phyloP scores from a whole-genome alignment of 1,284 basidiomycete genomes.

The Puccinia coronata region DNA sequence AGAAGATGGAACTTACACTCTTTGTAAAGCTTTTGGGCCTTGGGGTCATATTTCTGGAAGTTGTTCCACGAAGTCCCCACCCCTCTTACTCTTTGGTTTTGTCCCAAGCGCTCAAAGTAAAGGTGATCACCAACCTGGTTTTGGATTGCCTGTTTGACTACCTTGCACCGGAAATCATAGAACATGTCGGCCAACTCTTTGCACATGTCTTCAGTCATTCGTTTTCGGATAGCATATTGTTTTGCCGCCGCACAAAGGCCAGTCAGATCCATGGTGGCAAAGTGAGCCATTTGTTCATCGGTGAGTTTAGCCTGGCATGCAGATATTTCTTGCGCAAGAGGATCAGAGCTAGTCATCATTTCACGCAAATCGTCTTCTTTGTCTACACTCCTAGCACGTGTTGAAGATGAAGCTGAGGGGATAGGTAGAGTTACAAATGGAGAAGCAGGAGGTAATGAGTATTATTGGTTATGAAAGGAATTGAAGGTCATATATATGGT shows the following conservation, averaged over 20 bases:
- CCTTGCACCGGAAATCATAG: not conserved
- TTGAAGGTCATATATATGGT: too few species aligned
- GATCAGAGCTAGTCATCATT: not conserved
- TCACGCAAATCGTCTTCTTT: not conserved
- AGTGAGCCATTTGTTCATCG: not conserved
- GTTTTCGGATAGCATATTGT: not conserved
- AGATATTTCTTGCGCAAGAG: not conserved
- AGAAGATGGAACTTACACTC: not conserved
- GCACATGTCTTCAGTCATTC: not conserved
- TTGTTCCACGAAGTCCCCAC: not conserved
- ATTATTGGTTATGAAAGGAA: too few species aligned
- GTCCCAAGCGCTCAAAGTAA: constrained; percentile 3
- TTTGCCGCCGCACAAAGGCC: not conserved
- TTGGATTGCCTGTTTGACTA: not conserved
- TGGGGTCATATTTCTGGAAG: not conserved
- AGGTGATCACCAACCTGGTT: not conserved
- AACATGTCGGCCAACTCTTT: not conserved
- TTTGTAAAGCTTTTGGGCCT: not conserved
- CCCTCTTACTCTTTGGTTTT: not conserved
- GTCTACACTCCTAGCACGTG: not conserved
- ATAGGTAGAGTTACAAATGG: too few species aligned
- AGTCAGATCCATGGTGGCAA: not conserved
- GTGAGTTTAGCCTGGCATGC: not conserved
- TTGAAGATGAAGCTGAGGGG: not conserved
- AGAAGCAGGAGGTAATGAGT: too few species aligned